phyloP scores from a whole-genome alignment of 2,329 filamentous ascomycete species.

The Clarireedia paspali region DNA sequence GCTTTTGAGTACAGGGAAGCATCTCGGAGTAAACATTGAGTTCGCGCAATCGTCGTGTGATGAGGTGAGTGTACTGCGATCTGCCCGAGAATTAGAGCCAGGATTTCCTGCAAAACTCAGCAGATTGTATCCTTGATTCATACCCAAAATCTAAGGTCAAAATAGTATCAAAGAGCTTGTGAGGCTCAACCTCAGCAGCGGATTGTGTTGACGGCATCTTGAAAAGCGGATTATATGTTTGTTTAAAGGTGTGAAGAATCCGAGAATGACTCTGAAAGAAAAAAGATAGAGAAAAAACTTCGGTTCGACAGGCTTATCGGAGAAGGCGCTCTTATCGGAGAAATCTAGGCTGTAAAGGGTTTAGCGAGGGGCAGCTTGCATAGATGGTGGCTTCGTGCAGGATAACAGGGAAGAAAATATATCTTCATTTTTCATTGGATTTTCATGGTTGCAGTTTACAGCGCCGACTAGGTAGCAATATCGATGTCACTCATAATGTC shows the following conservation, averaged over 20 bases:
- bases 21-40: conserved; percentile 82
- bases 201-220: neutral
- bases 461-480: too few relatives aligned
- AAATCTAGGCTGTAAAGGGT: neutral
- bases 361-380: neutral
- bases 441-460: too few relatives aligned
- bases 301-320: neutral
- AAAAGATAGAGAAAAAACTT: neutral
- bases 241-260: neutral
- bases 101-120: too few relatives aligned
- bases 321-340: neutral
- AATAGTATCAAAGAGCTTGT: conserved; percentile 44
- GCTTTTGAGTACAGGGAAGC: conserved; percentile 78
- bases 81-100: conserved; percentile 19
- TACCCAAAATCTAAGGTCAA: conserved; percentile 62
- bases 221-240: neutral
- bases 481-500: too few relatives aligned
- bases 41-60: conserved; percentile 58
- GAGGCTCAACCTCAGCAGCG: conserved; percentile 16
- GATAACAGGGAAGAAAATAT: too few relatives aligned
- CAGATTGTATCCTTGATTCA: neutral
- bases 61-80: conserved; percentile 65
- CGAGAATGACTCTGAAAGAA: neutral
- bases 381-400: neutral
- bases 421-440: too few relatives aligned